Conservation (phyloP, 2,329 filamentous ascomycete genomes). For the Neonectria ditissima region DNA sequence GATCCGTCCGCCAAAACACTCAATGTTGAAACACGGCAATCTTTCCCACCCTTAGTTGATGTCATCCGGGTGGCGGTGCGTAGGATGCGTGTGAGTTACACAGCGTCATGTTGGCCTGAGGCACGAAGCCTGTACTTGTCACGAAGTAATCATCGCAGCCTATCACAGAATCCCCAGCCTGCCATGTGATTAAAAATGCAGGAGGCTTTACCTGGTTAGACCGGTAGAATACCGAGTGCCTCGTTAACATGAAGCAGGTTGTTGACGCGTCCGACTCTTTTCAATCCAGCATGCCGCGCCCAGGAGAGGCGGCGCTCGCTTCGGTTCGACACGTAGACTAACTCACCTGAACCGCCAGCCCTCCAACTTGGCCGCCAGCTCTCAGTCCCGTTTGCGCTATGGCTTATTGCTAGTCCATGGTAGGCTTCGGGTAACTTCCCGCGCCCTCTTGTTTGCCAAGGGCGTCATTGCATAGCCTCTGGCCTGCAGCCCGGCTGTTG, state of each 20-base stretch:
- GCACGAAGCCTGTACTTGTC: neutral
- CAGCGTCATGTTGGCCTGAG: neutral
- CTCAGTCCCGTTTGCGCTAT: neutral
- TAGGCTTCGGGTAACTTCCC: neutral
- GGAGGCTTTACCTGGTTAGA: neutral
- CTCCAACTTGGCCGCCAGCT: neutral
- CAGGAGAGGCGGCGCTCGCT: no score
- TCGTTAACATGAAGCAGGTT: neutral
- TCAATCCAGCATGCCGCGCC: no score
- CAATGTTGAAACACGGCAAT: no score
- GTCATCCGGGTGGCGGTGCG: neutral
- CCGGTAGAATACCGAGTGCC: neutral
- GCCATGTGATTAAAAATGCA: neutral
- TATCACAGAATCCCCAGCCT: neutral
- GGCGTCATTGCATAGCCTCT: neutral
- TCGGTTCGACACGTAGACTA: neutral
- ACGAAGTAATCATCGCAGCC: neutral
- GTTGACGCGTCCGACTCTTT: neutral
- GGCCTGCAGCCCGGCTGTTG: neutral
- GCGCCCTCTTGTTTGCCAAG: neutral
- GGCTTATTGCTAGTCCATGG: neutral
- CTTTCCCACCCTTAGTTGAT: no score
- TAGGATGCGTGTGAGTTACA: neutral
- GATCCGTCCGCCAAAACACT: no score
- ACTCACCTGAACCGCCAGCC: neutral